phyloP scores from a whole-genome alignment of 768 basidiomycete species.

The Pilatotrama ljubarskyi region DNA sequence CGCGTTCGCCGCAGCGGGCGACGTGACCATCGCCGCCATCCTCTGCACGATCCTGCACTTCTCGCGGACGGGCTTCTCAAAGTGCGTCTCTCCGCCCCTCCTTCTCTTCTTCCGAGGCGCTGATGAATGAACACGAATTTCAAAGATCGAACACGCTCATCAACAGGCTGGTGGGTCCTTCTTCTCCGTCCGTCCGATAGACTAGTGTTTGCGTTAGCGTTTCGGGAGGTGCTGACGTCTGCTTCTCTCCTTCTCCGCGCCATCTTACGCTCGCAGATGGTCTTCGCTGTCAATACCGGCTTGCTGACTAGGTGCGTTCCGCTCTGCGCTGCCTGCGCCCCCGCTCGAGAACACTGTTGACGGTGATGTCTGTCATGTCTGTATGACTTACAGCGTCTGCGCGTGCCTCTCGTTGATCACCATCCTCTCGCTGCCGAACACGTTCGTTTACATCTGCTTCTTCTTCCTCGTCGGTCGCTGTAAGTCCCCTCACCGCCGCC shows the following conservation, averaged over 20 bases:
- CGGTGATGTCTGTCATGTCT: background rate
- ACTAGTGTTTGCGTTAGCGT: too few relatives aligned
- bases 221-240: too few relatives aligned
- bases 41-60: constrained; percentile 50
- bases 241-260: too few relatives aligned
- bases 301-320: constrained; percentile 38
- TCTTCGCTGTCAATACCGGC: constrained; percentile 44
- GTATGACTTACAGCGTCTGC: constrained; percentile 31
- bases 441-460: constrained; percentile 58
- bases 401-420: constrained; percentile 45
- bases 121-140: background rate
- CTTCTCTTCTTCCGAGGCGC: background rate
- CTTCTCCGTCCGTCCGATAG: too few relatives aligned
- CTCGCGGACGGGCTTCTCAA: constrained; percentile 54
- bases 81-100: constrained; percentile 12
- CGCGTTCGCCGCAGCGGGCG: constrained; percentile 48
- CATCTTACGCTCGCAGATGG: constrained; percentile 34
- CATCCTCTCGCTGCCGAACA: constrained; percentile 47
- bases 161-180: constrained; percentile 31
- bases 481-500: constrained; percentile 27
- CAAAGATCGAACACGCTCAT: constrained; percentile 48
- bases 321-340: too few relatives aligned
- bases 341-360: too few relatives aligned
- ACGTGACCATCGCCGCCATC: constrained; percentile 50
- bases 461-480: constrained; percentile 56